These are phyloP conservation scores for Trichoderma sp. DNA, from an alignment of 2,329 filamentous ascomycete genomes.

Conservation along the genomic window DNA sequence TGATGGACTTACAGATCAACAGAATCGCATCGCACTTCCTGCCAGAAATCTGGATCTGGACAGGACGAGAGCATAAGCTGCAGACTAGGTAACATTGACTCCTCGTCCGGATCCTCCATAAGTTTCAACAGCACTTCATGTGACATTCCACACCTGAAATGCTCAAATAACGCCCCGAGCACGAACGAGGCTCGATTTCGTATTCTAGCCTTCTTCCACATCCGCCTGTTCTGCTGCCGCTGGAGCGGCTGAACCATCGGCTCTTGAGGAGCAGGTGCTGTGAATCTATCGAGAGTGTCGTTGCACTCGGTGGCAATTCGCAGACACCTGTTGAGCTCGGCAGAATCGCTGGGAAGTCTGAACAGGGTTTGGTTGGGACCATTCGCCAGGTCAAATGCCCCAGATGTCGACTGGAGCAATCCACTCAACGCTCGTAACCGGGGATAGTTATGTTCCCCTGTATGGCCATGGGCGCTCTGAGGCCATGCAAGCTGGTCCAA, in stretches of 20 bases:
- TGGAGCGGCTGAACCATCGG: background rate
- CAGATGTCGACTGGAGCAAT: background rate
- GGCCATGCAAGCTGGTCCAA: background rate
- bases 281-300: background rate
- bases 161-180: conserved; percentile 15
- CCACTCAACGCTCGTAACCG: background rate
- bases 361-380: background rate
- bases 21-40: background rate
- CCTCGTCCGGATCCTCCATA: background rate
- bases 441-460: background rate
- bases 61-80: conserved; percentile 2
- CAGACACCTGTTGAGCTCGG: background rate
- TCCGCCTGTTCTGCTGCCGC: background rate
- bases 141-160: background rate
- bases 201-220: conserved; percentile 26
- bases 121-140: conserved; percentile 6
- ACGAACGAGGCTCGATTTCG: conserved; percentile 4
- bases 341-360: background rate
- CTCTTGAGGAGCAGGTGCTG: background rate
- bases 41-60: background rate
- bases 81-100: background rate
- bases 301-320: background rate
- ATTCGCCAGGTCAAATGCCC: background rate
- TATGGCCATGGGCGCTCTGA: background rate
- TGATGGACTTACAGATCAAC: background rate